phyloP scores from a whole-genome alignment of 2,329 filamentous ascomycete species.

The Xylaria multiplex region DNA sequence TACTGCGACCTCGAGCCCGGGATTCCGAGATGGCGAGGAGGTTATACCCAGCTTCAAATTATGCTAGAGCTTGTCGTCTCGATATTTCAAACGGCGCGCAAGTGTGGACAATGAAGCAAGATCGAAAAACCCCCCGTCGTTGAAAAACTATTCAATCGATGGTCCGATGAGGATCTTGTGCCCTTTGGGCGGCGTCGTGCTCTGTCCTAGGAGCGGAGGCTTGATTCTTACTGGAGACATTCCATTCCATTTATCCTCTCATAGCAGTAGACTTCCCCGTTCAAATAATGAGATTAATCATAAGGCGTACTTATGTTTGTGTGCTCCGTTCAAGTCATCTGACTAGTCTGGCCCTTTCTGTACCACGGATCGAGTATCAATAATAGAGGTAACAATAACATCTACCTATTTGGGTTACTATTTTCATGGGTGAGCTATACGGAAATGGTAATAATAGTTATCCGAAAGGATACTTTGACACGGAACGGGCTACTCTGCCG shows the following conservation, averaged over 20 bases:
- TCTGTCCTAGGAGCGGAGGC: constrained; percentile 42
- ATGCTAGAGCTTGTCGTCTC: constrained; percentile 74
- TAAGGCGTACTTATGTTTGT: no score
- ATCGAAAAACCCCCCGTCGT: constrained; percentile 54
- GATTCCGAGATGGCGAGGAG: neutral
- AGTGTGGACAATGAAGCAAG: constrained; percentile 78
- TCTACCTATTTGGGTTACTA: no score
- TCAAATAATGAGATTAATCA: no score
- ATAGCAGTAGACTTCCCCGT: neutral
- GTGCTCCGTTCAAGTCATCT: no score
- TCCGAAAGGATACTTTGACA: no score
- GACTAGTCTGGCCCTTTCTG: no score
- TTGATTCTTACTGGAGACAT: constrained; percentile 49
- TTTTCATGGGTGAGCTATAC: no score
- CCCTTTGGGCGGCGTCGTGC: constrained; percentile 35
- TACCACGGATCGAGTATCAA: no score
- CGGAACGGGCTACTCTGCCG: no score
- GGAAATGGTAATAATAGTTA: no score
- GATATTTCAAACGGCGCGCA: constrained; percentile 63
- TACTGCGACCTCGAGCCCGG: neutral
- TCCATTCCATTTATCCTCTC: neutral
- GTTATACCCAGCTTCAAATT: constrained; percentile 61
- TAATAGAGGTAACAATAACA: no score
- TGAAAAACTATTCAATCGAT: constrained; percentile 28
- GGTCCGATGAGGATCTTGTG: constrained; percentile 41